Base-by-base conservation (phyloP, 305 asterid genomes). In the Ajuga reptans region DNA sequence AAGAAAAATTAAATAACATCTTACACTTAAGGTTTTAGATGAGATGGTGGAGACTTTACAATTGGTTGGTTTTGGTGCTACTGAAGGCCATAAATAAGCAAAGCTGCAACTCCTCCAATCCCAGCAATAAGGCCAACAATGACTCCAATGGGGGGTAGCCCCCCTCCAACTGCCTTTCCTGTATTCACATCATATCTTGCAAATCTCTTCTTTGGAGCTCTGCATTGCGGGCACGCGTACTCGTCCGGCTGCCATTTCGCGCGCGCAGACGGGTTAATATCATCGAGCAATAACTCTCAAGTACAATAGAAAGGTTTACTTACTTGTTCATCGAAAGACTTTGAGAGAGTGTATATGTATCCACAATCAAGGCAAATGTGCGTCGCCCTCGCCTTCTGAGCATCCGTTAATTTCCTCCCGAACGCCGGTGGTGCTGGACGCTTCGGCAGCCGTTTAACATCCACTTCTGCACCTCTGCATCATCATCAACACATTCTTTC, bases 351-450 rank as follows among this genome's bases (percentile, higher is more conserved):
- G 85, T 92, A 92, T 51, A 92, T 88, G 84, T 80, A 92, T 71
- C 98, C 98, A 69, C 98, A 92, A 61, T 90, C 98, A 9, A 92
- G 91, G 89, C 98, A 92, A 66, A 90, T 92, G 74, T 92, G 98
- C 67, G 92, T 88, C 27, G 98, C 98, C 55, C 97, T 82, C 21
- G 74, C 98, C 97, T 92, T 92, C 64, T 92, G 98, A 78, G 88
- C 79, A 1, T 90, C 98, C 0, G 86, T 83, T 72, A 92, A 37
- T 69, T 92, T 92, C 72, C 95, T 84, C 47, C 98, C 98, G 60
- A 92, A 92, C 50, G 87, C 83, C 27, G 98, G 97, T 12, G 97
- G 98, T 41, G 97, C 96, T 0, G 98, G 98, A 64, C 97, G 96
- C 76, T 90, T 90, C 0, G 91, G 85, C 39, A 92, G 83, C 78